phyloP scores from a whole-genome alignment of 805 yeast genomes.

The Tetrapisispora phaffii region DNA sequence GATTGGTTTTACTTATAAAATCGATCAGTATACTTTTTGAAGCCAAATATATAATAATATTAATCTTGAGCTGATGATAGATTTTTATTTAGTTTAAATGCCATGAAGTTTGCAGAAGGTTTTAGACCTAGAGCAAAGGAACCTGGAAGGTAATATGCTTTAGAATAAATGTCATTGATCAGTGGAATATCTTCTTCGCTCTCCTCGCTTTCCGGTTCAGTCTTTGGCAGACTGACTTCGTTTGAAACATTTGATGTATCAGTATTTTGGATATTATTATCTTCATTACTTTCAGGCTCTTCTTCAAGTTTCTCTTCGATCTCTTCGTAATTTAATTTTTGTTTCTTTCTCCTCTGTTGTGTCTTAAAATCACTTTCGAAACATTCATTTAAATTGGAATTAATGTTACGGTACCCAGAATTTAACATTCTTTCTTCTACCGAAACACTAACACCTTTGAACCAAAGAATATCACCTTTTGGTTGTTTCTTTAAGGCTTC shows the following conservation, averaged over 20 bases:
- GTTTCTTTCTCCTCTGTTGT: conserved; percentile 10
- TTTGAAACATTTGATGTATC: not conserved
- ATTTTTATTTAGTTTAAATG: conserved; percentile 35
- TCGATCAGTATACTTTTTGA: too few relatives aligned
- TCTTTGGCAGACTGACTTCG: conserved; percentile 12
- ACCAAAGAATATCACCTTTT: conserved; percentile 49
- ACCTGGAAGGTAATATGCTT: conserved; percentile 14
- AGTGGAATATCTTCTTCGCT: conserved; percentile 6
- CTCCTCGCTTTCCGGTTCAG: conserved; percentile 8
- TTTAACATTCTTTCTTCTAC: conserved; percentile 34
- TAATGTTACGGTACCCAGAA: conserved; percentile 12
- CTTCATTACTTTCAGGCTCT: not conserved
- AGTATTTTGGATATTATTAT: not conserved
- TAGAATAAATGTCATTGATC: conserved; percentile 10
- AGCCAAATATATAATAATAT: too few relatives aligned
- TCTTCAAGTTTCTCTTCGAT: conserved; percentile 11
- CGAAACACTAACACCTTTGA: conserved; percentile 54
- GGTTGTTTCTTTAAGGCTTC: conserved; percentile 14
- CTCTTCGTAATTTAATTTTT: conserved; percentile 20
- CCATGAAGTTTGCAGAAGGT: conserved; percentile 66
- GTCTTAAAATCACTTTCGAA: conserved; percentile 4
- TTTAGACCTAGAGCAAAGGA: conserved; percentile 31
- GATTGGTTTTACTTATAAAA: too few relatives aligned
- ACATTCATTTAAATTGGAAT: conserved; percentile 19
- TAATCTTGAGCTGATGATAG: not conserved